Evolutionary conservation across 352 stramenopile genomes (phyloP).

Genomic region (Phytopythium aichiense): DNA sequence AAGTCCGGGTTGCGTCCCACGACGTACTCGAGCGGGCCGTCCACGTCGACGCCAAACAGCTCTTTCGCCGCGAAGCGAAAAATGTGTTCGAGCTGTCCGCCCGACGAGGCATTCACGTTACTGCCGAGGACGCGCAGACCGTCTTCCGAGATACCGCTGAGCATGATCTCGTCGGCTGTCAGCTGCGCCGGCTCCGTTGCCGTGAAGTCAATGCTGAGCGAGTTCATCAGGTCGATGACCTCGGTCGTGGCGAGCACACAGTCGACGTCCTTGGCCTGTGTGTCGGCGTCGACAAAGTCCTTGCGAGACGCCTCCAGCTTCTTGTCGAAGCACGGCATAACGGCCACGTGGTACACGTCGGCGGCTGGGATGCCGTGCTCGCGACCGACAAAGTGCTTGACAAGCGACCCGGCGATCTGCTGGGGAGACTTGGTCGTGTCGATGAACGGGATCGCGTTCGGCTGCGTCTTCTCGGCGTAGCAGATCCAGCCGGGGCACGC

Average conservation of each 20-base stretch:
- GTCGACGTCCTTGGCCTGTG: slow-evolving; percentile 89
- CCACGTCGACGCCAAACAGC: slow-evolving; percentile 85
- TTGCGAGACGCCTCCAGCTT: slow-evolving; percentile 97
- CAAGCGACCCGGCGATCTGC: slow-evolving; percentile 88
- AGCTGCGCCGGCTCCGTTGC: slow-evolving; percentile 60
- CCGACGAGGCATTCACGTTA: slow-evolving; percentile 66
- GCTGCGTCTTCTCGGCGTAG: slow-evolving; percentile 96
- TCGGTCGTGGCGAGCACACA: slow-evolving; percentile 91
- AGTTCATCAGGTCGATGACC: slow-evolving; percentile 67
- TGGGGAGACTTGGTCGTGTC: slow-evolving; percentile 94
- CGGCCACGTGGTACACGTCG: slow-evolving; percentile 92
- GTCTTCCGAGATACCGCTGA: slow-evolving; percentile 68
- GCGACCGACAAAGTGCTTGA: slow-evolving; percentile 73
- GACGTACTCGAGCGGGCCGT: slow-evolving; percentile 82
- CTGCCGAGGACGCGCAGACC: slow-evolving; percentile 50
- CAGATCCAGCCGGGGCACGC: slow-evolving; percentile 97
- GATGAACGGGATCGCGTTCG: slow-evolving; percentile 94
- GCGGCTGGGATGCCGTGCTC: slow-evolving; percentile 42
- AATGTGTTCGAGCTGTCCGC: slow-evolving; percentile 91
- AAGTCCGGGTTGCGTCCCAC: slow-evolving; percentile 89
- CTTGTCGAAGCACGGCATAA: slow-evolving; percentile 99
- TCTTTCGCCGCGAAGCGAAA: slow-evolving; percentile 89
- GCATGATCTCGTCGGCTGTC: slow-evolving; percentile 53
- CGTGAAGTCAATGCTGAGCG: slow-evolving; percentile 57
- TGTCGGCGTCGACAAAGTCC: slow-evolving; percentile 68